A percentile compares a stretch with the other conserved stretches of the same genome.
Evolutionary conservation across 768 basidiomycete genomes (phyloP).

Genomic region (Mycena galopus): DNA sequence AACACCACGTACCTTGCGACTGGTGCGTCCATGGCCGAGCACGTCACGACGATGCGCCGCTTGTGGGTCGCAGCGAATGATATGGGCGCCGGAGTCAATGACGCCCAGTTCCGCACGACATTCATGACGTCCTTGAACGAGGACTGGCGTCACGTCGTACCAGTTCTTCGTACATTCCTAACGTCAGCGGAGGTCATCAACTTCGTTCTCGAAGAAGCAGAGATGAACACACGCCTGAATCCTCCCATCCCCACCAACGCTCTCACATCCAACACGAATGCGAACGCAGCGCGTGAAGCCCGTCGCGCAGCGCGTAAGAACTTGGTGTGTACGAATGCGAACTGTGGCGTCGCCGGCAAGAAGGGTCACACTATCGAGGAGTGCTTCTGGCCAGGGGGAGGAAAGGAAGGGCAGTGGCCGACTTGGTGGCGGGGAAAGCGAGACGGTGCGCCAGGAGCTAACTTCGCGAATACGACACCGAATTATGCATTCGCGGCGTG

Average conservation of each 20-base stretch:
- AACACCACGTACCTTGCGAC: conserved; percentile 22
- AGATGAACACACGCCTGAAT: too few species aligned
- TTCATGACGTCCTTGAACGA: conserved; percentile 4
- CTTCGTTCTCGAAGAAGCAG: too few species aligned
- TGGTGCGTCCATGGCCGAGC: conserved; percentile 30
- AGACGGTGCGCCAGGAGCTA: not conserved
- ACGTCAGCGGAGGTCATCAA: too few species aligned
- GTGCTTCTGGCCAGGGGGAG: conserved; percentile 29
- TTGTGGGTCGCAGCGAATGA: conserved; percentile 36
- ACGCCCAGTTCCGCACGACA: not conserved
- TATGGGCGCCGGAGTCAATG: conserved; percentile 18
- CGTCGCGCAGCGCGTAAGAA: too few species aligned
- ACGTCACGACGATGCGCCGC: conserved; percentile 33
- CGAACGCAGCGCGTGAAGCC: too few species aligned
- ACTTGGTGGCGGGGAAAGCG: conserved; percentile 5
- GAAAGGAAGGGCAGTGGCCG: conserved; percentile 22
- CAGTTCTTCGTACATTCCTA: too few species aligned
- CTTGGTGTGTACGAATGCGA: too few species aligned
- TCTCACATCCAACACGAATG: too few species aligned
- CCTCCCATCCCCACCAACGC: too few species aligned
- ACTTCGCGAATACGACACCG: conserved; percentile 2
- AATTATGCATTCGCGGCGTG: conserved; percentile 7
- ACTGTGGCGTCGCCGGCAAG: too few species aligned
- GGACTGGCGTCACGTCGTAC: conserved; percentile 32
- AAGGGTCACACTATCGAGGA: too few species aligned